Evolutionary conservation across 441 rosid genomes (phyloP).

Genomic region (Croton setiger): DNA sequence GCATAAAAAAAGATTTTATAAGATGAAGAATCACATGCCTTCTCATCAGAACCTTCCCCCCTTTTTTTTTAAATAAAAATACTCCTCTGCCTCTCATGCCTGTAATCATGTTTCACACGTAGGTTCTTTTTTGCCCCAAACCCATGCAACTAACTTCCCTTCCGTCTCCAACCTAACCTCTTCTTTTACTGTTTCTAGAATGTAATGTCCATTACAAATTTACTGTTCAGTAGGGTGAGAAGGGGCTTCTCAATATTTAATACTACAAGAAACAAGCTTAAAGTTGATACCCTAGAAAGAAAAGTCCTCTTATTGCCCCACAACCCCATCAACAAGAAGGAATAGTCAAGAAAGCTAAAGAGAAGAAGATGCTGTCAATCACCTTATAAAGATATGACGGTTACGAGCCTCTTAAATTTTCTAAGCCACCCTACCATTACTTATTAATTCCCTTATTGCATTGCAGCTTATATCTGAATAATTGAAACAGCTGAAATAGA

Average conservation of each 20-base stretch:
- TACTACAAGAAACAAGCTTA: background rate
- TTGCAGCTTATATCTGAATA: no score
- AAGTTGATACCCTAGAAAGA: background rate
- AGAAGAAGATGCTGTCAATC: slow-evolving; percentile 17
- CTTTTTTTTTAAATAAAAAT: no score
- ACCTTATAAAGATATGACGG: slow-evolving; percentile 13
- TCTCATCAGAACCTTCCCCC: no score
- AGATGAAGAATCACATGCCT: slow-evolving; percentile 30
- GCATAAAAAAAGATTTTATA: slow-evolving; percentile 7
- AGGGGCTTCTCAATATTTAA: background rate
- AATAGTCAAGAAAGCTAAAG: slow-evolving; percentile 6
- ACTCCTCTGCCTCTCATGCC: no score
- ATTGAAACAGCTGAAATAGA: no score
- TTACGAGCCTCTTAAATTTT: background rate
- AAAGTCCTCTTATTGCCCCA: background rate
- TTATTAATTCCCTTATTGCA: background rate
- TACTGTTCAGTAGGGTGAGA: slow-evolving; percentile 15
- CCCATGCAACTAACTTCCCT: slow-evolving; percentile 20
- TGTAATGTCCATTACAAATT: no score
- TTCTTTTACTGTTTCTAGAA: no score
- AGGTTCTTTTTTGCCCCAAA: no score
- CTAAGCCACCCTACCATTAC: background rate
- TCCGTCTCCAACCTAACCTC: slow-evolving; percentile 5
- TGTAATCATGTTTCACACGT: no score
- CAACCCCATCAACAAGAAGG: slow-evolving; percentile 11